Conservation (phyloP, 2,329 filamentous ascomycete species). For the Aureobasidium mangrovei region DNA sequence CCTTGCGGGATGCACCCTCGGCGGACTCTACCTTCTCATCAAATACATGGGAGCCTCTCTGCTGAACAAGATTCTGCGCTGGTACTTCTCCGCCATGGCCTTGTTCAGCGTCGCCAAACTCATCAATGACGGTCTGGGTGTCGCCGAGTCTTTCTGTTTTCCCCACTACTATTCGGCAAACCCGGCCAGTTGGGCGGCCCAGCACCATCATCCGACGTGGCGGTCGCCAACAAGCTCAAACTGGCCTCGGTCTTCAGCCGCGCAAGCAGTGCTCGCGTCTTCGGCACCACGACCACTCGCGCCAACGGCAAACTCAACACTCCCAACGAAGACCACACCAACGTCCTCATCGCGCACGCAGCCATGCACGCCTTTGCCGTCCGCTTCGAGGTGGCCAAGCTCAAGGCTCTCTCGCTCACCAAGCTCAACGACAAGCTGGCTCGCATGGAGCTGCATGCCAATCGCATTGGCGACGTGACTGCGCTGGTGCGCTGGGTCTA, state of each 20-base stretch:
- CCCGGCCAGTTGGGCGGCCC: background rate
- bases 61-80: conserved; percentile 72
- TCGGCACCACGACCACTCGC: background rate
- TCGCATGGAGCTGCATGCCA: background rate
- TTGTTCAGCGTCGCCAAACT: conserved; percentile 68
- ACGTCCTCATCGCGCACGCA: conserved; percentile 6
- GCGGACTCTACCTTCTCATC: conserved; percentile 76
- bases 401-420: background rate
- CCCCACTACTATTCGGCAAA: conserved; percentile 53
- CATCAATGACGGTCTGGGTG: conserved; percentile 60
- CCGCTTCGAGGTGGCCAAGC: background rate
- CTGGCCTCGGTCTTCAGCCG: background rate
- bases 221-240: background rate
- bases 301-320: background rate
- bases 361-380: conserved; percentile 4
- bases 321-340: conserved; percentile 5
- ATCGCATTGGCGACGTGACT: background rate
- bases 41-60: conserved; percentile 78
- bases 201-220: background rate
- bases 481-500: conserved; percentile 5
- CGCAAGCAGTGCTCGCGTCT: background rate
- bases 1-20: conserved; percentile 62
- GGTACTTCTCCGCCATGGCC: conserved; percentile 74
- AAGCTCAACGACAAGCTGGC: conserved; percentile 3
- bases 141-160: conserved; percentile 60